Base-by-base conservation (phyloP, 2,329 filamentous ascomycete genomes). In the Neopestalotiopsis clavispora region DNA sequence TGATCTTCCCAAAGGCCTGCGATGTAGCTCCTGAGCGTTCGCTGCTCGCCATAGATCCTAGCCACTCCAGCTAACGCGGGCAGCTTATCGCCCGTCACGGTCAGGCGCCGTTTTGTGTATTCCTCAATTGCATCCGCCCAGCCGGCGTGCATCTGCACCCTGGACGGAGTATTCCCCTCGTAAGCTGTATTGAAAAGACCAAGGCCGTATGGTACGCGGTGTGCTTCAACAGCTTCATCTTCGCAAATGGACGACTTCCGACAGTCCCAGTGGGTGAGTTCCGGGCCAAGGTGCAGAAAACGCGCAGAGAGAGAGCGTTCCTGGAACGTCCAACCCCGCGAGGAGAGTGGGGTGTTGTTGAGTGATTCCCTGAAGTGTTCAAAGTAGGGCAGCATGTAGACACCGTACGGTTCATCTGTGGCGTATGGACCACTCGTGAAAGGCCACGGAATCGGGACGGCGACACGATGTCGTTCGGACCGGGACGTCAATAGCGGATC, bases 261-360 rank as follows among this genome's bases (percentile, higher is more conserved):
- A 34, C 57, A 59, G 13, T 59, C 57, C 57, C 57, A 59, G 10
- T 59, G 57, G 57, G 7, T 30, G 20, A 59, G 57, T 23, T 59
- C 57, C 14, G 57, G 28, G 23, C 23, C 57, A 1, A 59, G 30
- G 6, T 59, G 57, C 28, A 59, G 28, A 59, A 59, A 59, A 32
- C 28, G 57, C 6, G 7, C 57, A n/a, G 57, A 59, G n/a, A 59
- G 23, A 14, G 23, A 17, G 12, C 57, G 57, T 34, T 59, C 57
- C 20, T 59, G 57, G n/a, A 59, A 59, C 10, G 57, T 59, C 57
- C 57, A 59, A 23, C 20, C 57, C 30, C 57, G 57, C 14, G 23
- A 17, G 4, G 57, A 59, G 13, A 59, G 57, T 1, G 57, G 57
- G 1, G 23, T 59, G 2, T 34, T 34, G 30, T 3, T n/a, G 57